Conservation (phyloP, 768 basidiomycete species). For the Amanita pallidorosea region DNA sequence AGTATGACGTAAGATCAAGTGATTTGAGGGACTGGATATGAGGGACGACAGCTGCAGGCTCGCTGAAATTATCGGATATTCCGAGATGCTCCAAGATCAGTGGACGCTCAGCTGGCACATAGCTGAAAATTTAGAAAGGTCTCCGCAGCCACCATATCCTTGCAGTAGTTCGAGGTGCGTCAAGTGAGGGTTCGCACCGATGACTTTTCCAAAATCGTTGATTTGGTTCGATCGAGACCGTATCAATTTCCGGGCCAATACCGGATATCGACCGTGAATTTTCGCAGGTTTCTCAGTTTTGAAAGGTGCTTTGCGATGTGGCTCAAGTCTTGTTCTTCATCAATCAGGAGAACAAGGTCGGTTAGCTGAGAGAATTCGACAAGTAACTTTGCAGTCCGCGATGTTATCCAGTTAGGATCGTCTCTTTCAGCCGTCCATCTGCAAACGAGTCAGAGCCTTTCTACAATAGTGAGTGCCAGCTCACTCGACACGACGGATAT, state of each 20-base stretch:
- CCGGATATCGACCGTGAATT: not conserved
- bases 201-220: not conserved
- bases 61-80: not conserved
- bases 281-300: not conserved
- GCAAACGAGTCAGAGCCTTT: not conserved
- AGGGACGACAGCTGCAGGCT: not conserved
- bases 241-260: not conserved
- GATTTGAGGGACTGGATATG: not conserved
- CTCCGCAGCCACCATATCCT: not conserved
- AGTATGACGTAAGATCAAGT: not conserved
- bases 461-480: not conserved
- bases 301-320: not conserved
- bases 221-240: not conserved
- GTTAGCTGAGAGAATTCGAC: not conserved
- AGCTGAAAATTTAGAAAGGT: not conserved
- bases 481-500: conserved; percentile 1
- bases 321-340: not conserved
- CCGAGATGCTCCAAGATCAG: not conserved
- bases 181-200: not conserved
- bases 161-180: conserved; percentile 1
- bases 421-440: conserved; percentile 2
- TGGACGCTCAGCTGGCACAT: not conserved
- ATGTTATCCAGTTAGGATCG: conserved; percentile 1
- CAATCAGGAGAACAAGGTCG: not conserved
- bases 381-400: not conserved